phyloP scores from a whole-genome alignment of 2,329 filamentous ascomycete species.

The Trichothecium roseum region DNA sequence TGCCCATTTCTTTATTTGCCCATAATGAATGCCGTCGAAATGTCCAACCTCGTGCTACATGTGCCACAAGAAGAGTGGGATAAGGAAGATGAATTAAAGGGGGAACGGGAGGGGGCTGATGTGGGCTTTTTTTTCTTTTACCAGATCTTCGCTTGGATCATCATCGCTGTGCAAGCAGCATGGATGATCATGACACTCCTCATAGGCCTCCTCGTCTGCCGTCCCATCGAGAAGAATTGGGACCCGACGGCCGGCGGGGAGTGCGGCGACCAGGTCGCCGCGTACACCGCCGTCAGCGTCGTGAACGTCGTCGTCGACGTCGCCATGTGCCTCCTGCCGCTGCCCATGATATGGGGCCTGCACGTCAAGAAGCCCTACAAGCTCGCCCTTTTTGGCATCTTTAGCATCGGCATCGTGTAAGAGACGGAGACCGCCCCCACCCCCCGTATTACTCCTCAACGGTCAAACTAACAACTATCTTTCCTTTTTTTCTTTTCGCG shows the following conservation, averaged over 20 bases:
- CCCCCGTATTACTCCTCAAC: no score
- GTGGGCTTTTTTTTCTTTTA: no score
- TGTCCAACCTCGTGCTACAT: no score
- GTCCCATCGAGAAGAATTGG: constrained; percentile 13
- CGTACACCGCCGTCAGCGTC: constrained; percentile 26
- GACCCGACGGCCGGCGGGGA: constrained; percentile 17
- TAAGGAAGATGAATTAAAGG: no score
- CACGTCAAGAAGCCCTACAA: constrained; percentile 21
- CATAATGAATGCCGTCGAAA: no score
- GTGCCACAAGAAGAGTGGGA: no score
- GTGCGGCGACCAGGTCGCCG: constrained; percentile 25
- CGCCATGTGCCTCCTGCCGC: constrained; percentile 24
- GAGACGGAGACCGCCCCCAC: no score
- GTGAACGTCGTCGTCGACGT: constrained; percentile 29
- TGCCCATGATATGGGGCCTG: constrained; percentile 25
- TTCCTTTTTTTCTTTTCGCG: no score
- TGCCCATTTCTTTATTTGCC: no score
- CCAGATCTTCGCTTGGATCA: constrained; percentile 16
- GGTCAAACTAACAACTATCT: no score
- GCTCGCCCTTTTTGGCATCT: constrained; percentile 17
- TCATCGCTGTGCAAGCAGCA: constrained; percentile 19
- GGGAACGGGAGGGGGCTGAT: no score
- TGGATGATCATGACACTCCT: constrained; percentile 16
- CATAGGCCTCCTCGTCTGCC: constrained; percentile 16
- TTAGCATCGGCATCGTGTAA: constrained; percentile 16